Evolutionary conservation across 2,329 filamentous ascomycete genomes (phyloP).

Genomic region (Claviceps lovelessii): DNA sequence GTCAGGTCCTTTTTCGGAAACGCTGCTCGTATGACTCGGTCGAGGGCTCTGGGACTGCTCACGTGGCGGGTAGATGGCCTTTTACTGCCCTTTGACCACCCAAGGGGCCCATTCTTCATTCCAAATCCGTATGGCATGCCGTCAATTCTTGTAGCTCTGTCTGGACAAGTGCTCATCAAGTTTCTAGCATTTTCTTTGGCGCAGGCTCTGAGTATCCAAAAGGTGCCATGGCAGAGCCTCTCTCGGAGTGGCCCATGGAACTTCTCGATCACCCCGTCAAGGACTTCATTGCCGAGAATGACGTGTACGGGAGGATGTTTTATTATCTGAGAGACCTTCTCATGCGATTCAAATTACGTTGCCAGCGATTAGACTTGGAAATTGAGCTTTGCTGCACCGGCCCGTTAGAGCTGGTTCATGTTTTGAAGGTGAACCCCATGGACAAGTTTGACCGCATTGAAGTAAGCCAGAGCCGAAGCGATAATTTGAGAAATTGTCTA

Average conservation of each 20-base stretch:
- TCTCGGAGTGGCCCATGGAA: slow-evolving; percentile 16
- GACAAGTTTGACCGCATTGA: slow-evolving; percentile 9
- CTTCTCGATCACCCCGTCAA: slow-evolving; percentile 8
- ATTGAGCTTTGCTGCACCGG: background rate
- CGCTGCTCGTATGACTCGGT: slow-evolving; percentile 9
- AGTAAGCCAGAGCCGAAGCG: background rate
- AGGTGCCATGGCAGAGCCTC: slow-evolving; percentile 11
- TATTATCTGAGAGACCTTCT: slow-evolving; percentile 13
- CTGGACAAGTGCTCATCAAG: background rate
- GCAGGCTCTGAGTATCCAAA: background rate
- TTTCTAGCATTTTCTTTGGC: slow-evolving; percentile 1
- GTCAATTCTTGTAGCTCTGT: background rate
- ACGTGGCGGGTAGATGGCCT: slow-evolving; percentile 13
- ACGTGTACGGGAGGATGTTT: slow-evolving; percentile 17
- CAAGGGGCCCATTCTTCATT: slow-evolving; percentile 5
- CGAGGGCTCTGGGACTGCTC: slow-evolving; percentile 6
- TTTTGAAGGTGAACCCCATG: background rate
- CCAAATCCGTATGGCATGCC: slow-evolving; percentile 12
- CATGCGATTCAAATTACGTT: slow-evolving; percentile 10
- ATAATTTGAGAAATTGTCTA: too few relatives aligned
- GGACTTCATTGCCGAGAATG: slow-evolving; percentile 8
- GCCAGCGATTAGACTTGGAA: background rate
- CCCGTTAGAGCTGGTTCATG: background rate
- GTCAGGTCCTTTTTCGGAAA: background rate
- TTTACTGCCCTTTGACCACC: slow-evolving; percentile 12